Evolutionary conservation across 2,329 filamentous ascomycete genomes (phyloP).

Genomic region (Tolypocladium nubicola): DNA sequence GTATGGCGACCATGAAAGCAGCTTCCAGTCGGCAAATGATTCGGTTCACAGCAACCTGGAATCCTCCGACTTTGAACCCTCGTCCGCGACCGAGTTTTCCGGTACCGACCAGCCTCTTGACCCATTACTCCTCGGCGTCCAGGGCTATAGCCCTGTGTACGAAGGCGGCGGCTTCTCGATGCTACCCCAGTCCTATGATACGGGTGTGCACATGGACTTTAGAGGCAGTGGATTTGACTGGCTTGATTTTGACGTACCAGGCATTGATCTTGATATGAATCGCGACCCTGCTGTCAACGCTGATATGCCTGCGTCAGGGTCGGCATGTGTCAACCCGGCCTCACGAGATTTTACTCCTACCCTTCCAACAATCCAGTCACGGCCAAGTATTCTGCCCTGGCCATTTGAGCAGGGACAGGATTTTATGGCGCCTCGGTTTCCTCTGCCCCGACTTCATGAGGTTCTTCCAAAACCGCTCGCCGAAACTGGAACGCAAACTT

Average conservation of each 20-base stretch:
- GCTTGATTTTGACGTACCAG: constrained; percentile 10
- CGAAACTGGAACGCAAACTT: background rate
- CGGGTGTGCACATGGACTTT: constrained; percentile 5
- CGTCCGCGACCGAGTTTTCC: background rate
- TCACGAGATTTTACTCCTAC: background rate
- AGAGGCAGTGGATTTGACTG: constrained; percentile 9
- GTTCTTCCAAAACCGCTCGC: constrained; percentile 4
- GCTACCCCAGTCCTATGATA: background rate
- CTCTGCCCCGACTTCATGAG: constrained; percentile 10
- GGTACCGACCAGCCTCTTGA: background rate
- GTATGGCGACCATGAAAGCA: background rate
- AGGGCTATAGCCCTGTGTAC: background rate
- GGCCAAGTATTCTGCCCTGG: constrained; percentile 5
- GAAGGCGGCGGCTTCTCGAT: background rate
- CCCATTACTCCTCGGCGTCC: background rate
- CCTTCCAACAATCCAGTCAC: background rate
- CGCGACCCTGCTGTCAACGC: background rate
- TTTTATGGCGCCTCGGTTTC: constrained; percentile 3
- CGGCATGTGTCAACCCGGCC: background rate
- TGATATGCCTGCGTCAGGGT: background rate
- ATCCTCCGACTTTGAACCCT: background rate
- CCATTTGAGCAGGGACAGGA: constrained; percentile 11
- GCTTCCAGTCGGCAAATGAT: background rate
- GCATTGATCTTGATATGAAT: constrained; percentile 2
- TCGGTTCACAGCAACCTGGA: background rate